Evolutionary conservation across 1,139 yeast species (phyloP), one percentile per base, ranked within the genome.

Genomic region (Suhomyces chickasaworum): DNA sequence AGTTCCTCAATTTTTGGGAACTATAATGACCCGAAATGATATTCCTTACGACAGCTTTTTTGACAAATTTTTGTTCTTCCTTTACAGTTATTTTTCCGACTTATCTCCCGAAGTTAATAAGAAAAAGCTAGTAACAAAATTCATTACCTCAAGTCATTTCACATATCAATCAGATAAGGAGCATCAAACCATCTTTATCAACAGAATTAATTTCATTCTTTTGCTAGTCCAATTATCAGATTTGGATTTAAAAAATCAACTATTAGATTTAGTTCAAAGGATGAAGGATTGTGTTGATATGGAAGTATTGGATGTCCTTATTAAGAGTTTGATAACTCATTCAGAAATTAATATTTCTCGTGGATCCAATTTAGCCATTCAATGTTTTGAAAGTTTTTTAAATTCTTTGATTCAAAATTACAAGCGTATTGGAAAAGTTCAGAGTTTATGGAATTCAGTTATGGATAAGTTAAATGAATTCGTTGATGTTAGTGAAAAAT

Each of bases 91-190:
- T 50, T 58, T 69, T 3, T 69, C 75, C 0, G 63, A 64, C 3
- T 53, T 72, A 21, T 59, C 65, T 3, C 53, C 61, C 5, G 54
- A 55, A 1, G 51, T 61, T 6, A 64, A 63, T 30, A 64, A 63
- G 20, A 73, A 73, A 43, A 58, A 68, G 42, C 55, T 74, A 16
- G 61, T 69, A 0, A 68, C 72, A 4, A 75, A 75, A 47, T 50
- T 75, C 23, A 61, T 73, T 30, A 66, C 72, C 0, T 71, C 77
- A 2, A 71, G 77, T 45, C 69, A 63, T 39, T 71, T 58, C 41
- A 63, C 57, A 3, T 72, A 70, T 42, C 59, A 56, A 25, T 55
- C 59, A 18, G 63, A 58, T 15, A 59, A 57, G 32, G 56, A 54
- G 5, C 65, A 66, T 41, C 65, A 55, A 37, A 61, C 60, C 4